phyloP scores from a whole-genome alignment of 129 eudicot species.

The Solidago caesia region DNA sequence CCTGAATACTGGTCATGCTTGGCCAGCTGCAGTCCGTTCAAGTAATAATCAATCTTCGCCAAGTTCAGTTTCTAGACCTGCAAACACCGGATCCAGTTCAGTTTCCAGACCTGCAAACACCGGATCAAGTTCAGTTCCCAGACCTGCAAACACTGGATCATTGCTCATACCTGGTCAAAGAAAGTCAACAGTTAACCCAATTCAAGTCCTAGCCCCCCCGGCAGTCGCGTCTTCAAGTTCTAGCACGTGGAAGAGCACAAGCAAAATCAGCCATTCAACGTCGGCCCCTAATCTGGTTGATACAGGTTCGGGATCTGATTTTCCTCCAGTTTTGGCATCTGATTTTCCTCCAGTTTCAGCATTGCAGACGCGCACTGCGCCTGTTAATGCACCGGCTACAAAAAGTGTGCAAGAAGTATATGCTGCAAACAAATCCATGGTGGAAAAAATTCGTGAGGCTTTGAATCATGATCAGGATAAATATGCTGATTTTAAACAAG shows the following conservation, averaged over 20 bases:
- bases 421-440: slow-evolving; percentile 83
- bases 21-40: slow-evolving; percentile 50
- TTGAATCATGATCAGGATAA: slow-evolving; percentile 65
- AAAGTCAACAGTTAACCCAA: slow-evolving; percentile 32
- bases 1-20: slow-evolving; percentile 38
- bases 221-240: slow-evolving; percentile 40
- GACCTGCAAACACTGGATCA: slow-evolving; percentile 21
- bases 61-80: slow-evolving; percentile 40
- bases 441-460: slow-evolving; percentile 66
- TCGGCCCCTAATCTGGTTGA: slow-evolving; percentile 82
- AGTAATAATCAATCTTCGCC: slow-evolving; percentile 23
- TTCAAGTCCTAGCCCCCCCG: slow-evolving; percentile 27
- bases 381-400: slow-evolving; percentile 31
- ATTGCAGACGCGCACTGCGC: background rate
- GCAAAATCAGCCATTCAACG: slow-evolving; percentile 58
- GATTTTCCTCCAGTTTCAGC: slow-evolving; percentile 91
- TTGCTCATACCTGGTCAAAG: slow-evolving; percentile 39
- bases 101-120: too few species aligned
- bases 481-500: slow-evolving; percentile 60
- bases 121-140: too few species aligned
- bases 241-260: slow-evolving; percentile 36
- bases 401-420: slow-evolving; percentile 50
- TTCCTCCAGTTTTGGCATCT: slow-evolving; percentile 84
- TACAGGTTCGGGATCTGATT: slow-evolving; percentile 45
- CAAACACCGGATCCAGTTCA: slow-evolving; percentile 28